Percentiles rank a stretch among this genome's conserved stretches.
Conservation (phyloP, 768 basidiomycete species). For the Filobasidium floriforme region DNA sequence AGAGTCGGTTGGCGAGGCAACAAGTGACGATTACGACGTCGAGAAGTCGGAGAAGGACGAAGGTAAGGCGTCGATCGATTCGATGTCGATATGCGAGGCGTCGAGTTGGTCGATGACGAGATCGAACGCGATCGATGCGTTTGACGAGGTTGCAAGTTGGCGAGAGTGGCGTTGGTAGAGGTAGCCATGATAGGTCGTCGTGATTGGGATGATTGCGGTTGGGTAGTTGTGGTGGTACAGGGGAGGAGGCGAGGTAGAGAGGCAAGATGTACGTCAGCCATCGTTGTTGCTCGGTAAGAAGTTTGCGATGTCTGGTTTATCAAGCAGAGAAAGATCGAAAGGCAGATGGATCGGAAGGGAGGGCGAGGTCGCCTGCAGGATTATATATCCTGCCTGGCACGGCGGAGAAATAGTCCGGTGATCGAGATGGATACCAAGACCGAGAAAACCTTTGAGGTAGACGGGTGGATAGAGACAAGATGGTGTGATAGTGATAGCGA, state of each 20-base stretch:
- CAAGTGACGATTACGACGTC: not conserved
- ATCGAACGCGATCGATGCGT: not conserved
- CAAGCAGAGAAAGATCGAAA: not conserved
- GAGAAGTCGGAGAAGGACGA: not conserved
- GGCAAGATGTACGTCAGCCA: not conserved
- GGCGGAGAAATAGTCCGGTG: too few relatives aligned
- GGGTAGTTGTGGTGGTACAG: not conserved
- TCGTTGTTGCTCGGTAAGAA: not conserved
- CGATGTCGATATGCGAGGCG: not conserved
- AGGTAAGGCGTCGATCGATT: constrained; percentile 1
- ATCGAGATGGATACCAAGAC: not conserved
- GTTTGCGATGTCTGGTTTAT: not conserved
- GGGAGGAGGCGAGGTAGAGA: not conserved
- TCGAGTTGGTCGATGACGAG: not conserved
- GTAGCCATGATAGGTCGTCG: not conserved
- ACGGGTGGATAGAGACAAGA: not conserved
- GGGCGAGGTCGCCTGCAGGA: not conserved
- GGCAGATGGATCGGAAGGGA: not conserved
- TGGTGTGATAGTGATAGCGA: too few relatives aligned
- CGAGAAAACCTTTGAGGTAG: not conserved
- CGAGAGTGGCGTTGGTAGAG: not conserved
- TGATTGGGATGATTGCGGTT: not conserved
- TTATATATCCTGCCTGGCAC: too few relatives aligned
- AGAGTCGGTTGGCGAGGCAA: too few relatives aligned
- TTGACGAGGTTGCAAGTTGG: not conserved